phyloP scores from a whole-genome alignment of 176 grass and related monocot species.

The Bonia amplexicaulis region DNA sequence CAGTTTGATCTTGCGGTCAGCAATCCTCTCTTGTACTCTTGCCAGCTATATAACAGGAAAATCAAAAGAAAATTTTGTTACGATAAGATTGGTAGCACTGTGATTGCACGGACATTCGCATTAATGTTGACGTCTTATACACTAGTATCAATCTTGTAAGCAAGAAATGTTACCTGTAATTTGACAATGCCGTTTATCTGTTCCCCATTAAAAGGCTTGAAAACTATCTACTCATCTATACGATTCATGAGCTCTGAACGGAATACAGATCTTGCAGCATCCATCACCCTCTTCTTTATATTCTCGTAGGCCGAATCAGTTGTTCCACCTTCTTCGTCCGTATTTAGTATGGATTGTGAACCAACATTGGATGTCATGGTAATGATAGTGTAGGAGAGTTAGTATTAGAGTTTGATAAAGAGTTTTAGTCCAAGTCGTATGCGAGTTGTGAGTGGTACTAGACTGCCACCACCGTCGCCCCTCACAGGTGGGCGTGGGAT shows the following conservation, averaged over 20 bases:
- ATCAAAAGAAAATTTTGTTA: background rate
- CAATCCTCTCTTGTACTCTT: slow-evolving; percentile 81
- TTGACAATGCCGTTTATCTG: slow-evolving; percentile 84
- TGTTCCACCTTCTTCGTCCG: slow-evolving; percentile 62
- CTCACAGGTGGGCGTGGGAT: too few relatives aligned
- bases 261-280: slow-evolving; percentile 89
- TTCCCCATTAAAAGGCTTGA: slow-evolving; percentile 75
- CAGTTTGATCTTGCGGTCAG: slow-evolving; percentile 84
- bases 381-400: too few relatives aligned
- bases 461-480: too few relatives aligned
- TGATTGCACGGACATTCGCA: background rate
- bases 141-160: background rate
- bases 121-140: background rate
- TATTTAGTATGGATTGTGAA: slow-evolving; percentile 94
- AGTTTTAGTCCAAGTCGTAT: too few relatives aligned
- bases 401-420: too few relatives aligned
- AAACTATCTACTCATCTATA: slow-evolving; percentile 92
- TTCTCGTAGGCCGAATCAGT: slow-evolving; percentile 62
- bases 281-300: slow-evolving; percentile 98
- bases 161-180: slow-evolving; percentile 65
- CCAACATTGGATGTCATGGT: slow-evolving; percentile 99
- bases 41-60: slow-evolving; percentile 49
- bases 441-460: too few relatives aligned
- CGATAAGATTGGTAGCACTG: background rate
- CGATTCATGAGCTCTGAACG: slow-evolving; percentile 98